Base-by-base conservation (phyloP, 345 rosid species). In the Gynandropsis gynandra region DNA sequence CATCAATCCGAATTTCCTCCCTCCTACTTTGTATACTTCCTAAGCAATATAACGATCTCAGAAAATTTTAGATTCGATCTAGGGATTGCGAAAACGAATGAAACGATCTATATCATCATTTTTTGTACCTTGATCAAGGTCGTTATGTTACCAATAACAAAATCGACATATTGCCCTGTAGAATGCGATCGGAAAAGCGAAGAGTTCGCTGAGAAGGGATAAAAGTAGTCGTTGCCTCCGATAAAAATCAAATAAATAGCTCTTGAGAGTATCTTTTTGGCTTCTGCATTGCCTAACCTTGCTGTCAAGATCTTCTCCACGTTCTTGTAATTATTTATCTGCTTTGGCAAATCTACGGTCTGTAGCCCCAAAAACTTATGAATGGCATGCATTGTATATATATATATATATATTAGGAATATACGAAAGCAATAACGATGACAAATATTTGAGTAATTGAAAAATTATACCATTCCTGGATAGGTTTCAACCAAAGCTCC, bases 191-290 rank as follows among this genome's bases (percentile, higher is more conserved):
- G 54, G 16, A 73, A 61, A 2, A 56, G 13, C 34, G 82, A 50
- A 49, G 80, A 80, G 52, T 74, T 82, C 61, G 77, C 73, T 68
- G 70, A 66, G 79, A 83, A 76, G 58, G 79, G 88, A 66, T 74
- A 73, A 13, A 59, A 50, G 66, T 82, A 85, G 59, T 88, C 92
- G 61, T 80, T 85, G 64, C 66, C 73, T 52, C 95, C 95, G 20
- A 80, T 74, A 72, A 82, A 70, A 41, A 80, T 73, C 41, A 82
- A 47, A 75, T 72, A 78, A 16, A 88, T 76, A 21, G 78, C 87
- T 50, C 66, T 71, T 12, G 89, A 79, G 15, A 82, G 3, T 3
- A 50, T 62, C 56, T 43, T 41, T 52, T 54, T 60, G 0, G 73
- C 74, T 59, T 74, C 76, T 61, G 46, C 72, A 27, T 73, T 56